Base-by-base conservation (phyloP, 208 protist genomes). In the Leishmania braziliensis region DNA sequence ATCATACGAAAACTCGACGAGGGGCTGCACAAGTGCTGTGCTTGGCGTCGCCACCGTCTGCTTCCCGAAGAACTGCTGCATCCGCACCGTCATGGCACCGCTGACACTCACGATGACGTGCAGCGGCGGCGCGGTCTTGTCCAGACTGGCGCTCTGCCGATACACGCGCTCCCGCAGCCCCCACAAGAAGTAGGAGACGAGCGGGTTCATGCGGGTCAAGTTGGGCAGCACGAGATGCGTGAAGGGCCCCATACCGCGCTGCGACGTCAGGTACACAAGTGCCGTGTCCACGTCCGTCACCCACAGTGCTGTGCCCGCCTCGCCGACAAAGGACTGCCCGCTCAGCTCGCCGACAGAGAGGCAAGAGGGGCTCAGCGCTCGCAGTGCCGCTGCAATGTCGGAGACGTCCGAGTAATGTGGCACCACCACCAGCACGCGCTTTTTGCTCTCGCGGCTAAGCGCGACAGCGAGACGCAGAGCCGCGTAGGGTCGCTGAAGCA, bases 211-310 rank as follows among this genome's bases (percentile, higher is more conserved):
- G 75, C 81, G 87, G 26, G 83, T 88, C 29, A 92, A 70, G 63
- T 85, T 89, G 36, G 93, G 95, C 33, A 98, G 77, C 36, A 98
- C 84, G 60, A 97, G 82, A 82, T 98, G 93, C 46, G 95, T 96
- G 89, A 97, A 97, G 29, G 92, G 92, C 18, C 88, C 84, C 63
- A 96, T 86, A n/a, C 85, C 87, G 43, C 82, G 60, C 84, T 95
- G 84, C 50, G 87, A 84, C 76, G 86, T 85, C 62, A 98, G 74
- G 80, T 94, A 96, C 16, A 96, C 73, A 12, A 96, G 81, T 33
- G 92, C 92, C 23, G 90, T 94, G 80, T 96, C 92, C 36, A 93
- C 91, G 82, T 85, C 90, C 29, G 91, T 91, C 43, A 98, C 95
- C 95, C 95, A 98, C 58, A 96, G 79, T 18, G 63, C 51, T 63